These are phyloP conservation scores for Nannizzia gypsea DNA, from an alignment of 2,329 filamentous ascomycete genomes.

Conservation along the genomic window DNA sequence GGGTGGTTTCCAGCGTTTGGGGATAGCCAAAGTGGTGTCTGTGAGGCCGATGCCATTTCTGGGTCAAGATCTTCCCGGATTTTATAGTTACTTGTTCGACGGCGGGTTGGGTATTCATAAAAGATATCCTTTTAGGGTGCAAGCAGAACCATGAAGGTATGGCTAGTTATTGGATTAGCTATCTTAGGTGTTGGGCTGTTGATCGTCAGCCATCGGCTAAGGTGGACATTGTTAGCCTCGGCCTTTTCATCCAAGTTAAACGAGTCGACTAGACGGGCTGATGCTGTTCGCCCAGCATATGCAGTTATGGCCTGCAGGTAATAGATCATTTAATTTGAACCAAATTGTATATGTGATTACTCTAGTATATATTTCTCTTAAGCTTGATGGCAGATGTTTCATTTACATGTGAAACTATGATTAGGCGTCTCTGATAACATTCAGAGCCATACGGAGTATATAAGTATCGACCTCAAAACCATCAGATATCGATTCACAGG, in stretches of 20 bases:
- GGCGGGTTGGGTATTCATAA: no score
- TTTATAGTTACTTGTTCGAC: background rate
- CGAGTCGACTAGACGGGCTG: no score
- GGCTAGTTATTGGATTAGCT: background rate
- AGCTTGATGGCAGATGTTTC: no score
- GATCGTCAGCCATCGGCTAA: background rate
- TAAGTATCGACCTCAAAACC: no score
- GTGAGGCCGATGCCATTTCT: background rate
- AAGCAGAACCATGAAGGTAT: background rate
- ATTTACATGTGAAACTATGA: no score
- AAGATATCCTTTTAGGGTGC: background rate
- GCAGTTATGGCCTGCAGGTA: no score
- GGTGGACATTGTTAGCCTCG: background rate
- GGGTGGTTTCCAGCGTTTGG: constrained; percentile 12
- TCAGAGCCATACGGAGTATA: no score
- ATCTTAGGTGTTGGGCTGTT: background rate
- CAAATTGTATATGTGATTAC: no score
- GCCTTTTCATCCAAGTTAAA: background rate
- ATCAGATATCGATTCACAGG: no score
- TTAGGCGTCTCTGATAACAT: no score
- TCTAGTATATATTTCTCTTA: no score
- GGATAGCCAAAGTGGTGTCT: constrained; percentile 12
- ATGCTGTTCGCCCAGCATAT: background rate
- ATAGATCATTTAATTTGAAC: no score
- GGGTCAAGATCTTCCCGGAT: background rate